Percentiles rank a stretch among this genome's conserved stretches.
Conservation (phyloP, 805 yeast species). For the Kluyveromyces starmeri region DNA sequence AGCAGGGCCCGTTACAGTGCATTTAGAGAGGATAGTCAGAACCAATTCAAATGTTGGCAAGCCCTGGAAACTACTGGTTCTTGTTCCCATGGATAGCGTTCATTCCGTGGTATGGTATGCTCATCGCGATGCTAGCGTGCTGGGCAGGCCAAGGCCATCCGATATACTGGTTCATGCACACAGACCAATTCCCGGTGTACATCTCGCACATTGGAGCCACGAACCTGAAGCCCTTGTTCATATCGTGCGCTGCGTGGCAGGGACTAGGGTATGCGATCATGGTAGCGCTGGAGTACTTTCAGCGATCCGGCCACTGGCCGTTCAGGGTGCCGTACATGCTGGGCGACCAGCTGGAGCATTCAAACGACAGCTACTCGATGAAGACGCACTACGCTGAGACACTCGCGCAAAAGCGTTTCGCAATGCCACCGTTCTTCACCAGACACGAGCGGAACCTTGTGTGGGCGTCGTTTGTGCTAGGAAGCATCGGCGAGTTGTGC, state of each 20-base stretch:
- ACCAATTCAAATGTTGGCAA: constrained; percentile 7
- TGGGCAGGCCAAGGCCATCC: constrained; percentile 85
- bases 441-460: constrained; percentile 33
- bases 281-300: constrained; percentile 49
- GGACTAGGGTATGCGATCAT: constrained; percentile 65
- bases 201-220: constrained; percentile 87
- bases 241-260: constrained; percentile 67
- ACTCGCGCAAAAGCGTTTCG: constrained; percentile 13
- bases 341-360: neutral
- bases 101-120: constrained; percentile 86
- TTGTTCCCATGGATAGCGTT: constrained; percentile 58
- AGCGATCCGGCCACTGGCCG: constrained; percentile 46
- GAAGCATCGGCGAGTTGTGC: constrained; percentile 58
- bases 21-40: no score
- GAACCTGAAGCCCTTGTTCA: constrained; percentile 73
- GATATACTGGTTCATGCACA: constrained; percentile 45
- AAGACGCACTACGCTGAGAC: constrained; percentile 15
- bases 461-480: constrained; percentile 35
- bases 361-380: constrained; percentile 3
- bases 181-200: constrained; percentile 47
- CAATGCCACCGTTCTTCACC: constrained; percentile 34
- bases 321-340: constrained; percentile 5
- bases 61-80: constrained; percentile 37
- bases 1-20: no score
- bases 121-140: constrained; percentile 62